Conservation (phyloP, 169 alveolate genomes). For the Miamiensis avidus region DNA sequence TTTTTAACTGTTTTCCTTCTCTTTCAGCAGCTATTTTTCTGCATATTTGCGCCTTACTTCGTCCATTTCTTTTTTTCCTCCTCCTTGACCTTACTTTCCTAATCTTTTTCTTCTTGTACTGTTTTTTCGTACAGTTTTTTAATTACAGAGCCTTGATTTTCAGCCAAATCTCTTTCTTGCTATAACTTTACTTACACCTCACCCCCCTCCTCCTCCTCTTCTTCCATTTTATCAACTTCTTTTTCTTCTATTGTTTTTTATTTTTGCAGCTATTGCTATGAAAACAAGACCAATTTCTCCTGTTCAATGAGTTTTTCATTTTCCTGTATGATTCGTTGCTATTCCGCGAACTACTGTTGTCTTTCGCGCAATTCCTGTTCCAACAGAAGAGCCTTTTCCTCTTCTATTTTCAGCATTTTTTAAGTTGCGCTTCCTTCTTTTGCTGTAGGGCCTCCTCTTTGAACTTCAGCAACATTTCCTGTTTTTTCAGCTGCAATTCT, state of each 20-base stretch:
- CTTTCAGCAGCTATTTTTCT: too few species aligned
- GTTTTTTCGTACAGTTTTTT: neutral
- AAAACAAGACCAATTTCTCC: neutral
- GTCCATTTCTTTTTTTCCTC: too few species aligned
- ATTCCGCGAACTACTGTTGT: neutral
- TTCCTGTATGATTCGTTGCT: neutral
- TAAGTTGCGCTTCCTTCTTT: neutral
- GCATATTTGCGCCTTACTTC: too few species aligned
- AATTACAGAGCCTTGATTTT: neutral
- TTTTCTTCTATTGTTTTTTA: too few species aligned
- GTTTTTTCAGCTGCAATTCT: too few species aligned
- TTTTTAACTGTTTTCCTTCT: too few species aligned
- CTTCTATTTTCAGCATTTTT: neutral
- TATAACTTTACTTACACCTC: neutral
- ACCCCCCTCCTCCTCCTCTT: neutral
- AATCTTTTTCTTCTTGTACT: neutral
- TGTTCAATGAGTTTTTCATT: neutral
- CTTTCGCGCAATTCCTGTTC: neutral
- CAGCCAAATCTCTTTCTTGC: neutral
- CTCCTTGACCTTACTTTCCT: neutral
- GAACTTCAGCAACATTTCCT: neutral
- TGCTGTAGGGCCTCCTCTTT: neutral
- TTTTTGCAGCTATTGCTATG: too few species aligned
- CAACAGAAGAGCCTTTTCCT: neutral
- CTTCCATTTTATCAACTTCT: neutral